Conservation (phyloP, 73 alveolate genomes). For the Tetrahymena borealis region DNA sequence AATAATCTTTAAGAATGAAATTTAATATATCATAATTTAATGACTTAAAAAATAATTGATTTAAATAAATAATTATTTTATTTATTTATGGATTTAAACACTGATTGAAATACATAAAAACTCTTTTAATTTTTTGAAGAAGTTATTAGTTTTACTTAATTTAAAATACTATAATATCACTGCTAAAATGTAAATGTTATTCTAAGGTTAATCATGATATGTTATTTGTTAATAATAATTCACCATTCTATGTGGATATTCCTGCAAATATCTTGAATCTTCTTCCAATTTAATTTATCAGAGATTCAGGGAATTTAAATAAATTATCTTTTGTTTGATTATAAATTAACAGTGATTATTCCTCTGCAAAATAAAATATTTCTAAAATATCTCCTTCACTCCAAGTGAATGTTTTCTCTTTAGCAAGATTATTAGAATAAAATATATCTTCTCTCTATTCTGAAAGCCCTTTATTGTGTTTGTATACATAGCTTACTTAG, state of each 20-base stretch:
- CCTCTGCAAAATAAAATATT: not conserved
- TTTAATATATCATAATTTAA: too few species aligned
- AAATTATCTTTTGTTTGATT: not conserved
- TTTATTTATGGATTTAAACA: too few species aligned
- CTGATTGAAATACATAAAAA: too few species aligned
- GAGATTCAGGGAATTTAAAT: not conserved
- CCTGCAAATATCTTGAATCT: not conserved
- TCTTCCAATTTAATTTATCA: not conserved
- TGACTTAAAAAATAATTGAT: too few species aligned
- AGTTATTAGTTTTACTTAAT: too few species aligned
- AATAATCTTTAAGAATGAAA: too few species aligned
- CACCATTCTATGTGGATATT: not conserved
- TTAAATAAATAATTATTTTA: too few species aligned
- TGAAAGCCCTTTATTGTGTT: not conserved
- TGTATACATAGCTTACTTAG: not conserved
- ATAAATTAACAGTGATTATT: not conserved
- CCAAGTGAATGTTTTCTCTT: not conserved
- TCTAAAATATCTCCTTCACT: not conserved
- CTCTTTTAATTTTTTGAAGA: too few species aligned
- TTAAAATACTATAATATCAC: too few species aligned
- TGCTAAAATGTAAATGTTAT: too few species aligned
- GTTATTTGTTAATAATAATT: too few species aligned
- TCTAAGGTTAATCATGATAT: not conserved
- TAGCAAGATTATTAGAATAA: not conserved
- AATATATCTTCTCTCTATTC: not conserved